Conservation (phyloP, 1,284 basidiomycete genomes). For the Erythrobasidium hasegawianum region DNA sequence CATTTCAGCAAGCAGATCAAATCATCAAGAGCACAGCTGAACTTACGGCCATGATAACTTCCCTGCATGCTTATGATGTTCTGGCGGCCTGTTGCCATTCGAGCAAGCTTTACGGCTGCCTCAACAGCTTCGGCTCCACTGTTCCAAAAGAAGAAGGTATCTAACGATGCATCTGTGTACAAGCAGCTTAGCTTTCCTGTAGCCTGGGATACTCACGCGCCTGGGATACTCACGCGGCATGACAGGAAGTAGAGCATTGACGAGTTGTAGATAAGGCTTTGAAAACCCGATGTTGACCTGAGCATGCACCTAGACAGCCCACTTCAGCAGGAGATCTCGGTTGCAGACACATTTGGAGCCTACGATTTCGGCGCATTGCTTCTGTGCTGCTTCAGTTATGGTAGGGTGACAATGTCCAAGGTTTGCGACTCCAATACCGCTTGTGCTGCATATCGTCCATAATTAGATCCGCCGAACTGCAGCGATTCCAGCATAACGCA, state of each 20-base stretch:
- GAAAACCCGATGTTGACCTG: conserved; percentile 76
- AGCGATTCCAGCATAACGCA: not conserved
- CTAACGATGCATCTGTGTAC: conserved; percentile 66
- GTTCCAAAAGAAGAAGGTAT: conserved; percentile 87
- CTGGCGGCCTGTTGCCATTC: conserved; percentile 69
- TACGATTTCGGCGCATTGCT: conserved; percentile 75
- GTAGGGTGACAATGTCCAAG: conserved; percentile 84
- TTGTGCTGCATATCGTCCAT: conserved; percentile 73
- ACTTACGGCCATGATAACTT: conserved; percentile 73
- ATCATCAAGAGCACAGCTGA: not conserved
- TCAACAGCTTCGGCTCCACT: conserved; percentile 89
- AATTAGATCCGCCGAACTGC: not conserved
- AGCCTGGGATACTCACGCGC: not conserved
- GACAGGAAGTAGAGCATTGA: conserved; percentile 69
- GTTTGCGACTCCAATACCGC: conserved; percentile 69
- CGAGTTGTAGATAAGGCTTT: conserved; percentile 69
- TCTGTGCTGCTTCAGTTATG: conserved; percentile 77
- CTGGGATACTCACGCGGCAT: conserved; percentile 35
- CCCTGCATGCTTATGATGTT: conserved; percentile 90
- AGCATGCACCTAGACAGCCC: conserved; percentile 5
- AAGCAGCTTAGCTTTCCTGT: not conserved
- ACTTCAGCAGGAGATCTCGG: conserved; percentile 16
- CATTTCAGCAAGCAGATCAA: not conserved
- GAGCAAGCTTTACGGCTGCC: conserved; percentile 70
- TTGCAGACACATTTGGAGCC: conserved; percentile 60